These are phyloP conservation scores for Oemleria cerasiformis DNA, from an alignment of 306 rosid genomes.

Conservation along the genomic window DNA sequence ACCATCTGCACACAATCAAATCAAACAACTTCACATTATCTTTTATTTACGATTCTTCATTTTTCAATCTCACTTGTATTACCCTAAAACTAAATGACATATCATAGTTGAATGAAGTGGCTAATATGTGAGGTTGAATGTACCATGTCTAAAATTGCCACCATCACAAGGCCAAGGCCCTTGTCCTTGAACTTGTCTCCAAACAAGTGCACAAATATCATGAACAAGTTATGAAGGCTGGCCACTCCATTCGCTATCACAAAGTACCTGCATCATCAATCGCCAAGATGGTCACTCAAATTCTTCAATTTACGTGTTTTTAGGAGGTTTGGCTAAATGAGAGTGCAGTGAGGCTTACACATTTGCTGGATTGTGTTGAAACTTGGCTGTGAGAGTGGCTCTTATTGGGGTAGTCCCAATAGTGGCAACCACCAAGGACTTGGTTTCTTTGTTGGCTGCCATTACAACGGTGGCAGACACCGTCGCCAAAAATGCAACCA, in stretches of 20 bases:
- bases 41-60: neutral
- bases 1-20: slow-evolving; percentile 33
- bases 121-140: neutral
- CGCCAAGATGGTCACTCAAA: neutral
- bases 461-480: slow-evolving; percentile 72
- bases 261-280: slow-evolving; percentile 57
- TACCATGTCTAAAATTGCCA: slow-evolving; percentile 89
- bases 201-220: slow-evolving; percentile 52
- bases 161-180: slow-evolving; percentile 56
- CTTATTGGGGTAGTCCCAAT: slow-evolving; percentile 53
- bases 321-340: neutral
- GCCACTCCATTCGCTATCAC: slow-evolving; percentile 75
- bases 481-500: slow-evolving; percentile 61
- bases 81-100: neutral
- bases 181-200: slow-evolving; percentile 48
- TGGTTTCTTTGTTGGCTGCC: slow-evolving; percentile 75
- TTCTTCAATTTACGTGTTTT: neutral
- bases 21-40: neutral
- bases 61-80: neutral
- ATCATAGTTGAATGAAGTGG: too few relatives aligned
- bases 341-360: slow-evolving; percentile 44
- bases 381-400: slow-evolving; percentile 58
- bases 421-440: slow-evolving; percentile 59
- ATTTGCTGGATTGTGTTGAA: slow-evolving; percentile 76
- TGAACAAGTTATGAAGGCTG: slow-evolving; percentile 66